Evolutionary conservation across 208 protist genomes (phyloP).

Genomic region (Leishmania arabica): DNA sequence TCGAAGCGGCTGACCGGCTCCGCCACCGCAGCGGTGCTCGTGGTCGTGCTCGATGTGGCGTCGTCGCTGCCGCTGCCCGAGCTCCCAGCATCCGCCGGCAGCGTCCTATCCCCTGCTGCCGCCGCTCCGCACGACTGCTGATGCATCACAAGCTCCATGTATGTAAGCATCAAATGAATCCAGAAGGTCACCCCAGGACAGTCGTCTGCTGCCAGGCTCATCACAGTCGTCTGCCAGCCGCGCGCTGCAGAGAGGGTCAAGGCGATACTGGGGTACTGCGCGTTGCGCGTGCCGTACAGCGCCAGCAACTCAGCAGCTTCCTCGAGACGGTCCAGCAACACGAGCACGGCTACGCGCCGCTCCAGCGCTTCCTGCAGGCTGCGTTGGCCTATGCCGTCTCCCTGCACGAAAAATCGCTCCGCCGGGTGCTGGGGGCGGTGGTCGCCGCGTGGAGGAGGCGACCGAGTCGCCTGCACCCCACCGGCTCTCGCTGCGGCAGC

Average conservation of each 20-base stretch:
- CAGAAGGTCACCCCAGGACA: conserved; percentile 54
- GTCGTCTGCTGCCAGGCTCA: conserved; percentile 15
- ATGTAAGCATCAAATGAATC: conserved; percentile 57
- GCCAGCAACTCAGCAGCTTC: conserved; percentile 64
- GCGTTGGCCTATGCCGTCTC: conserved; percentile 55
- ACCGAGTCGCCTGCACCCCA: neutral
- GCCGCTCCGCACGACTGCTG: conserved; percentile 3
- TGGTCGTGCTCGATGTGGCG: neutral
- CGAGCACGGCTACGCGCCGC: conserved; percentile 72
- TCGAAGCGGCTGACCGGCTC: conserved; percentile 20
- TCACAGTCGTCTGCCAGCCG: conserved; percentile 8
- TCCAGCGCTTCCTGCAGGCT: conserved; percentile 77
- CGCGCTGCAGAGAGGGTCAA: conserved; percentile 54
- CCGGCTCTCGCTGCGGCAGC: neutral
- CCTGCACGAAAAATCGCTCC: conserved; percentile 39
- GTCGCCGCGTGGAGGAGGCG: neutral
- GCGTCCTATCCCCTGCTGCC: neutral
- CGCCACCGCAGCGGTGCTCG: neutral
- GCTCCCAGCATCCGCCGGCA: neutral
- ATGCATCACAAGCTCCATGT: conserved; percentile 35
- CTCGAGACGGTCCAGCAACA: conserved; percentile 47
- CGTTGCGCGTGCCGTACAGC: conserved; percentile 44
- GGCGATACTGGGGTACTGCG: conserved; percentile 64
- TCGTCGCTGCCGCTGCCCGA: neutral
- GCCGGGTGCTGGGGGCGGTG: conserved; percentile 4